A percentile compares a stretch with the other conserved stretches of the same genome.
Conservation (phyloP, 192 early-diverging fungal genomes). For the Spinellus fusiger region DNA sequence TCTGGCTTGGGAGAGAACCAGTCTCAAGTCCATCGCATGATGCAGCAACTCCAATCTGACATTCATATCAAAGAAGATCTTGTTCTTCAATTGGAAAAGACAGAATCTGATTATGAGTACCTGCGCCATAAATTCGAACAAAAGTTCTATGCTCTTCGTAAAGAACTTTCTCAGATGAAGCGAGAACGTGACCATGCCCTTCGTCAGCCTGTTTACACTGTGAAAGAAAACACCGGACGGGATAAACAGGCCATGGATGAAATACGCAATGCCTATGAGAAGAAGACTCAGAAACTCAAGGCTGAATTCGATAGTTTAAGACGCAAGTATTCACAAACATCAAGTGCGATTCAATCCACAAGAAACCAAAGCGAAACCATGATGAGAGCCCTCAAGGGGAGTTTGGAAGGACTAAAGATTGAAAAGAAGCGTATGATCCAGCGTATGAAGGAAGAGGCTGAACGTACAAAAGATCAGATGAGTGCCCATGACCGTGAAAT, state of each 20-base stretch:
- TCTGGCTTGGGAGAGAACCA: conserved; percentile 1
- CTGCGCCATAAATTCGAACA: conserved; percentile 60
- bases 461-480: conserved; percentile 53
- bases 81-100: conserved; percentile 46
- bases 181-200: conserved; percentile 48
- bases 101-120: conserved; percentile 43
- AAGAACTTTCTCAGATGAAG: conserved; percentile 43
- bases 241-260: conserved; percentile 6
- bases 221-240: not conserved
- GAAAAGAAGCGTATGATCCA: conserved; percentile 74
- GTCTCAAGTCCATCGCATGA: conserved; percentile 26
- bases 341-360: conserved; percentile 37
- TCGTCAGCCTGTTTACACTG: not conserved
- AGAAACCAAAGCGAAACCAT: conserved; percentile 54
- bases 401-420: conserved; percentile 62
- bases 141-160: conserved; percentile 54
- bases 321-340: conserved; percentile 48
- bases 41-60: conserved; percentile 50
- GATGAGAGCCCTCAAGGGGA: conserved; percentile 54
- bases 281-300: conserved; percentile 52
- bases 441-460: conserved; percentile 62
- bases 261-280: conserved; percentile 45
- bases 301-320: conserved; percentile 42
- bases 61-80: conserved; percentile 54
- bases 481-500: conserved; percentile 51